phyloP scores from a whole-genome alignment of 1,139 yeast genomes.

The Debaryomycetaceae sp. region DNA sequence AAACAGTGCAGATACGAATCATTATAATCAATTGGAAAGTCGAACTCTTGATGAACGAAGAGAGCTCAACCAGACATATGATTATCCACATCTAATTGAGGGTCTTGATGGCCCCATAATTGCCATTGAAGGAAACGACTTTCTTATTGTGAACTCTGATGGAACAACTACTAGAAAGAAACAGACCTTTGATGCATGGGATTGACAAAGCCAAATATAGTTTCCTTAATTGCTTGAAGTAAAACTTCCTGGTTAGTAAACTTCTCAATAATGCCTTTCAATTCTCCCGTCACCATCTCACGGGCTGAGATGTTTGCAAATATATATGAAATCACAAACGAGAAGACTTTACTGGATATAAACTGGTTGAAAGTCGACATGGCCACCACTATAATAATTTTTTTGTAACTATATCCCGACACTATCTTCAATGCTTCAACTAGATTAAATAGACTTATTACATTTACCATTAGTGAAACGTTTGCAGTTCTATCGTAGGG shows the following conservation, averaged over 20 bases:
- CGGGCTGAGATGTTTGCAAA: not conserved
- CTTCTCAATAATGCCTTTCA: not conserved
- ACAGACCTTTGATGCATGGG: slow-evolving; percentile 13
- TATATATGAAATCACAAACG: not conserved
- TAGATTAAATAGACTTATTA: slow-evolving; percentile 60
- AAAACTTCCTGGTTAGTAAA: not conserved
- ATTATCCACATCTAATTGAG: slow-evolving; percentile 68
- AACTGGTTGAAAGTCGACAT: slow-evolving; percentile 3
- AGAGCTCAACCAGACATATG: slow-evolving; percentile 65
- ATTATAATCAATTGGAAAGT: slow-evolving; percentile 4
- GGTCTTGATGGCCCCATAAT: slow-evolving; percentile 82
- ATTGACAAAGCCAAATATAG: slow-evolving; percentile 3
- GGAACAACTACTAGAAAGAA: slow-evolving; percentile 36
- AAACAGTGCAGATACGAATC: slow-evolving; percentile 10
- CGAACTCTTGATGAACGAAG: slow-evolving; percentile 64
- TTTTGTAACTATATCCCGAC: slow-evolving; percentile 38
- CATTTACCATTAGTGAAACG: slow-evolving; percentile 57
- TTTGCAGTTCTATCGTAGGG: slow-evolving; percentile 76
- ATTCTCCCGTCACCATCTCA: not conserved
- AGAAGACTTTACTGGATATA: not conserved
- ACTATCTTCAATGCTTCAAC: slow-evolving; percentile 65
- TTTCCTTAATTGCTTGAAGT: not conserved
- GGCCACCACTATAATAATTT: slow-evolving; percentile 3
- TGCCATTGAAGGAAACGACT: slow-evolving; percentile 61
- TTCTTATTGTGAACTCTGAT: slow-evolving; percentile 57